A percentile compares a stretch with the other conserved stretches of the same genome.
These are phyloP conservation scores for Candida qinlingensis DNA, from an alignment of 805 yeast genomes.

Conservation along the genomic window DNA sequence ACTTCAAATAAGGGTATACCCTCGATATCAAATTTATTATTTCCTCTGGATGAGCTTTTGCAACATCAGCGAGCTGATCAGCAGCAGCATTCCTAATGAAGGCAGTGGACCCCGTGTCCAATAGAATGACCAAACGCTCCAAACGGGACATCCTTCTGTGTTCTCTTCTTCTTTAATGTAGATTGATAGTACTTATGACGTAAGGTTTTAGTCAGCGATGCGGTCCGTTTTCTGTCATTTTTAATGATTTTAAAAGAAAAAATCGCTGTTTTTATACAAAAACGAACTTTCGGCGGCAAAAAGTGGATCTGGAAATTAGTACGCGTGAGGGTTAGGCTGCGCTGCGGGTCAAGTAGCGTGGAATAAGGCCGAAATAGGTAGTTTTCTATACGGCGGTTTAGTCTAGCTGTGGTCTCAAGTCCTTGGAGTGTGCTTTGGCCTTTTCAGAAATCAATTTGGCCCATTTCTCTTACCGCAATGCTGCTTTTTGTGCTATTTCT, in stretches of 20 bases:
- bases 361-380: too few relatives aligned
- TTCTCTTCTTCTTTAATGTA: background rate
- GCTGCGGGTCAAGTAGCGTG: too few relatives aligned
- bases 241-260: slow-evolving; percentile 1
- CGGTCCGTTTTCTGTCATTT: background rate
- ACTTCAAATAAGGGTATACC: slow-evolving; percentile 82
- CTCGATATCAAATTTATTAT: slow-evolving; percentile 75
- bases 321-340: too few relatives aligned
- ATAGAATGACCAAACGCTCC: slow-evolving; percentile 39
- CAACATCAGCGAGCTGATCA: slow-evolving; percentile 90
- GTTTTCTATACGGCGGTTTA: too few relatives aligned
- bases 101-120: slow-evolving; percentile 94
- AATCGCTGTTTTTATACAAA: slow-evolving; percentile 8
- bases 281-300: slow-evolving; percentile 1
- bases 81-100: slow-evolving; percentile 95
- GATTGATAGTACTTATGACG: background rate
- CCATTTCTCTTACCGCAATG: background rate
- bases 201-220: slow-evolving; percentile 1
- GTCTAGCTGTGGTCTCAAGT: too few relatives aligned
- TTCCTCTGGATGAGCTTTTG: slow-evolving; percentile 93
- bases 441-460: too few relatives aligned
- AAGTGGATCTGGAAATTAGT: background rate
- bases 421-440: too few relatives aligned
- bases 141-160: slow-evolving; percentile 30
- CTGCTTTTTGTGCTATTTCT: background rate